Evolutionary conservation across 257 asterid species (phyloP).

Genomic region (Gynochthodes officinalis): DNA sequence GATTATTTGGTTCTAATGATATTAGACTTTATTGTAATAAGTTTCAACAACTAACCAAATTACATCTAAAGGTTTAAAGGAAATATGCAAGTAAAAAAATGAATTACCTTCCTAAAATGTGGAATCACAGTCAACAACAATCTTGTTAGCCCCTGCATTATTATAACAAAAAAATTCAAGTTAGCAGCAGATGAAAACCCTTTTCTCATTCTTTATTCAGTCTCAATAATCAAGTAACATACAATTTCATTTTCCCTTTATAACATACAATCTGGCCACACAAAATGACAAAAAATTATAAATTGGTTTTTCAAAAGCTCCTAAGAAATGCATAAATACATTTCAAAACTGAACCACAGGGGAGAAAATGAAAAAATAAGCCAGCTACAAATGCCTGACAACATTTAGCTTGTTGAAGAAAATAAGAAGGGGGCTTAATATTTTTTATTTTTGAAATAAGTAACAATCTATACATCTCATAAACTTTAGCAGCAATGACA

Average conservation of each 20-base stretch:
- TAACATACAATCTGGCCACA: neutral
- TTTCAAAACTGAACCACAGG: neutral
- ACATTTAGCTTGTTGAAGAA: neutral
- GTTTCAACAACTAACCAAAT: neutral
- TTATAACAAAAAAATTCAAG: slow-evolving; percentile 9
- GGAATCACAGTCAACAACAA: slow-evolving; percentile 81
- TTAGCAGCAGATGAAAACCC: neutral
- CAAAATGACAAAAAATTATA: neutral
- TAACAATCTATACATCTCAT: neutral
- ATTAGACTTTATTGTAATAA: neutral
- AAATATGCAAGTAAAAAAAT: neutral
- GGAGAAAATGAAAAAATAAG: too few relatives aligned
- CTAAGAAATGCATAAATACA: neutral
- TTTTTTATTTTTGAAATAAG: too few relatives aligned
- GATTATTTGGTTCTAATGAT: neutral
- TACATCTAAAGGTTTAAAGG: neutral
- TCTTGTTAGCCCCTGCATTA: slow-evolving; percentile 76
- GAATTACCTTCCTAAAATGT: slow-evolving; percentile 81
- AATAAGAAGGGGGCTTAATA: neutral
- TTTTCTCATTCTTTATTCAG: neutral
- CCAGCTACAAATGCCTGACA: neutral
- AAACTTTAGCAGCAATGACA: neutral
- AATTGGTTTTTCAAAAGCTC: too few relatives aligned
- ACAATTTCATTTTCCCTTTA: neutral
- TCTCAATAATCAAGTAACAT: neutral